Percentiles rank a stretch among this genome's conserved stretches.
Evolutionary conservation across 2,329 filamentous ascomycete genomes (phyloP).

Genomic region (Fusarium secorum): DNA sequence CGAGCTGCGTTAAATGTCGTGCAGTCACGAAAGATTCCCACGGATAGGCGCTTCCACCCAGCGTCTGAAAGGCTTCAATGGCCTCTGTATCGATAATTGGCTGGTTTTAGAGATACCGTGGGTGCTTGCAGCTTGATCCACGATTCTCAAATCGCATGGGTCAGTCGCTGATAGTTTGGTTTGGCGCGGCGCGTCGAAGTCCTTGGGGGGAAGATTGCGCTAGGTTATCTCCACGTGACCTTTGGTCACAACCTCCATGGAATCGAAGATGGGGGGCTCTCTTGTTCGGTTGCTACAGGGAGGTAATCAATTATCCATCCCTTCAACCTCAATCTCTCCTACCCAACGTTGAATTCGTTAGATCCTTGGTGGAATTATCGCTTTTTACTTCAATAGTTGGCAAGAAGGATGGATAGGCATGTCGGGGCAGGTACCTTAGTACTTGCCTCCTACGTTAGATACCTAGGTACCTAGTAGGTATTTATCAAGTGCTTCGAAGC

Average conservation of each 20-base stretch:
- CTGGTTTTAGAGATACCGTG: constrained; percentile 9
- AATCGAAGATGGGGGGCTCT: background rate
- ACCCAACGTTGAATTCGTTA: background rate
- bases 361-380: background rate
- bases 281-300: background rate
- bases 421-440: background rate
- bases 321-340: constrained; percentile 26
- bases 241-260: background rate
- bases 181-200: constrained; percentile 36
- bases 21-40: constrained; percentile 5
- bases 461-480: background rate
- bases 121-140: constrained; percentile 20
- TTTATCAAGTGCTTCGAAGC: background rate
- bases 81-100: background rate
- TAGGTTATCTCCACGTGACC: constrained; percentile 31
- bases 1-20: constrained; percentile 7
- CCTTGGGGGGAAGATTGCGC: background rate
- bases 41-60: constrained; percentile 6
- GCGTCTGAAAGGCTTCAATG: background rate
- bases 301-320: constrained; percentile 10
- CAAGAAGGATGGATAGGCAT: background rate
- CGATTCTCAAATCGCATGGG: constrained; percentile 32
- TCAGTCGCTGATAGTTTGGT: constrained; percentile 19
- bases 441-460: background rate
- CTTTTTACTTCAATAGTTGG: no score